Base-by-base conservation (phyloP, 73 alveolate genomes). In the Paramecium bursaria region DNA sequence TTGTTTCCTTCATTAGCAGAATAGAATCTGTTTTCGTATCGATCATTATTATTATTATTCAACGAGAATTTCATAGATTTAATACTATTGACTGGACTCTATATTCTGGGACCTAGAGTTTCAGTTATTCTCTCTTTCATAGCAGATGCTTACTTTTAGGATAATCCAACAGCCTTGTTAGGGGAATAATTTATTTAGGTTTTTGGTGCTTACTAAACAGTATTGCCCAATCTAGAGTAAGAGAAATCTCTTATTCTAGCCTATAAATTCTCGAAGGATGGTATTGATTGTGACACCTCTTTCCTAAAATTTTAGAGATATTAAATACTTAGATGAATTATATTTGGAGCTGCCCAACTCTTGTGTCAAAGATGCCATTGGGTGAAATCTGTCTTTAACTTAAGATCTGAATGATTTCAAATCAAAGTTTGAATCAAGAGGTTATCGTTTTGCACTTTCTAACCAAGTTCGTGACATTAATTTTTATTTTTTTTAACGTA, bases 181-280 rank as follows among this genome's bases (percentile, higher is more conserved):
- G 76, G 76, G 7, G 76, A 57, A n/a, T 57, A 57, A 29, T 48
- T 57, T 1, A n/a, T n/a, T n/a, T n/a, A n/a, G n/a, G n/a, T n/a
- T n/a, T n/a, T n/a, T n/a, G n/a, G n/a, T n/a, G n/a, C n/a, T n/a
- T n/a, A n/a, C n/a, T n/a, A n/a, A n/a, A n/a, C n/a, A n/a, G n/a
- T n/a, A n/a, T n/a, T n/a, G n/a, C n/a, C n/a, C n/a, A n/a, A n/a
- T 67, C 82, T 31, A 30, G 79, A 30, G 10, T 67, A 33, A 25
- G 82, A 67, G 54, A 67, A 67, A 67, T 67, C 82, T 1, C 82
- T 67, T 39, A 67, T 67, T 39, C 60, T 67, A 67, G 60, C 60
- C n/a, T 67, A 67, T 42, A 67, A 35, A 15, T 39, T 39, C 13
- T 67, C 82, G 11, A 67, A 67, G 7, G 60, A 35, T 25, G 82